phyloP scores from a whole-genome alignment of 2,329 filamentous ascomycete genomes.

The Microsporum audouinii region DNA sequence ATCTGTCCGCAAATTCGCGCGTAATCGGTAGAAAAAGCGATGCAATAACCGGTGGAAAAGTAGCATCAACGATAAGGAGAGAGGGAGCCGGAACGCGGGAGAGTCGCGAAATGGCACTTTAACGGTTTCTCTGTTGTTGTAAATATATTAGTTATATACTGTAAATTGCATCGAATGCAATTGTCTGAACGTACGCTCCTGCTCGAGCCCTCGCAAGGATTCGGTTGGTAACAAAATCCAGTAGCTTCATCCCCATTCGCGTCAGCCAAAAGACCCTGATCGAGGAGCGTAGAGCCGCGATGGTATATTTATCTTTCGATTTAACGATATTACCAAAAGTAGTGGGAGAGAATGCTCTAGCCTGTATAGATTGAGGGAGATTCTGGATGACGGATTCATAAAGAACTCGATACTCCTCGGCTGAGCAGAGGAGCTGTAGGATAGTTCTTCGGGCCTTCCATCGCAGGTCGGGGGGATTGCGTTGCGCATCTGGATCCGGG shows the following conservation, averaged over 20 bases:
- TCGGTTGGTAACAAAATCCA: not conserved
- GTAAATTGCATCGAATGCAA: not conserved
- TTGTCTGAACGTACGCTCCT: not conserved
- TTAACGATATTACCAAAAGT: constrained; percentile 42
- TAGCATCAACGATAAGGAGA: constrained; percentile 74
- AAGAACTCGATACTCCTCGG: constrained; percentile 73
- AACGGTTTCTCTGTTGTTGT: constrained; percentile 23
- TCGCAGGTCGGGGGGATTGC: not conserved
- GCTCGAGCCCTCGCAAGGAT: not conserved
- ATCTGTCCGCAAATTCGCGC: constrained; percentile 66
- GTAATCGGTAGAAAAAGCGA: constrained; percentile 74
- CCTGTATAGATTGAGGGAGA: constrained; percentile 48
- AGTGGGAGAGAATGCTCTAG: constrained; percentile 40
- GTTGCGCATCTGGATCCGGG: constrained; percentile 2
- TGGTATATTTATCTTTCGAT: constrained; percentile 54
- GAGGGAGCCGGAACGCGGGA: constrained; percentile 61
- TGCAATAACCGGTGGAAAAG: constrained; percentile 81
- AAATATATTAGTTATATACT: not conserved
- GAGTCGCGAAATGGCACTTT: constrained; percentile 41
- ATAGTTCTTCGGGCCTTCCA: constrained; percentile 73
- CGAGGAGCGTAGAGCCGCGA: constrained; percentile 57
- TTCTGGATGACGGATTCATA: constrained; percentile 74
- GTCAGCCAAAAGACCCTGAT: constrained; percentile 58
- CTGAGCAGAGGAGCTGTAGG: constrained; percentile 57
- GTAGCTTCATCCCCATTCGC: constrained; percentile 47